Conservation (phyloP, 129 eudicot genomes). For the Centella asiatica region DNA sequence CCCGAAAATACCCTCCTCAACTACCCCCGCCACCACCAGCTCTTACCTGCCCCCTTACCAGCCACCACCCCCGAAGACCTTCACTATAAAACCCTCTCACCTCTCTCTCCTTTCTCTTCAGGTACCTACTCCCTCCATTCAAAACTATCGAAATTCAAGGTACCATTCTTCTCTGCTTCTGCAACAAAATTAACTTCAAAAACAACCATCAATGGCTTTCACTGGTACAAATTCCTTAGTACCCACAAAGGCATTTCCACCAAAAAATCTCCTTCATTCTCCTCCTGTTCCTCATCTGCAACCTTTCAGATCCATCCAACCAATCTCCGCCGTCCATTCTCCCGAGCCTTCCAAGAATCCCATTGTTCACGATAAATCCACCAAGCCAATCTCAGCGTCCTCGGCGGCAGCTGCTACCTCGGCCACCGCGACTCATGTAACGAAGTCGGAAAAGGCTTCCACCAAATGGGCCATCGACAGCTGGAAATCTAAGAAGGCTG, state of each 20-base stretch:
- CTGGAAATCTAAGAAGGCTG: constrained; percentile 84
- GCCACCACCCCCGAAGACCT: too few relatives aligned
- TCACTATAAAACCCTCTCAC: constrained; percentile 7
- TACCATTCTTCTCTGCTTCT: not conserved
- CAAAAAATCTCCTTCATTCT: not conserved
- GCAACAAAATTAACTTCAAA: not conserved
- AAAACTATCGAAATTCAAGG: not conserved
- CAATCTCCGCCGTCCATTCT: constrained; percentile 72
- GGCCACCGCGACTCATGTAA: constrained; percentile 26
- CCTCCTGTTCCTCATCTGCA: constrained; percentile 9
- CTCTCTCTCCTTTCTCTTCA: constrained; percentile 9
- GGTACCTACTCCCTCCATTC: constrained; percentile 7
- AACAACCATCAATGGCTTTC: constrained; percentile 2
- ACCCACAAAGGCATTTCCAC: constrained; percentile 21
- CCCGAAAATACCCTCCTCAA: constrained; percentile 9
- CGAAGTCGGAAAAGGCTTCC: constrained; percentile 19
- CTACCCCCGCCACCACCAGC: constrained; percentile 5
- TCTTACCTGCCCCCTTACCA: not conserved
- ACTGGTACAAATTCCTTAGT: constrained; percentile 32
- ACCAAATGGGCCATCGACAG: constrained; percentile 55
- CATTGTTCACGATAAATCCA: constrained; percentile 8
- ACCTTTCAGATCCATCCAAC: constrained; percentile 24
- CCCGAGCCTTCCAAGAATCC: constrained; percentile 43
- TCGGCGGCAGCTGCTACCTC: constrained; percentile 34
- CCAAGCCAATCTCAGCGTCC: not conserved